Conservation (phyloP, 257 asterid species). For the Echites panduratus region DNA sequence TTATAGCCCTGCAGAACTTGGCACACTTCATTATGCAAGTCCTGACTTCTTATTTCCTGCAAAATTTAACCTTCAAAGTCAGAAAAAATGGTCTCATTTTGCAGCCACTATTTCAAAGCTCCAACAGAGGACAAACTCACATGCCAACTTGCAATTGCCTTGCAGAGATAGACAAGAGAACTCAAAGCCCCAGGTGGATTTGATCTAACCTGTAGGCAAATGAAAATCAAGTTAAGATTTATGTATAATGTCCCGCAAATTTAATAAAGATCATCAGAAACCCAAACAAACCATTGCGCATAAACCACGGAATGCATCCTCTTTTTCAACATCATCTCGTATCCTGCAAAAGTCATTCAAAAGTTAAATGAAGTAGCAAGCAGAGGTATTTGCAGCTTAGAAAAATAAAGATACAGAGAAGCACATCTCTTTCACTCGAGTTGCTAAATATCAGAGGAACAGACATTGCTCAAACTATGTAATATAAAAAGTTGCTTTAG, state of each 20-base stretch:
- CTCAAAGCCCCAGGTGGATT: conserved; percentile 87
- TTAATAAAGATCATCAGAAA: not conserved
- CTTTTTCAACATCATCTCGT: conserved; percentile 95
- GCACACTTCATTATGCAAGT: conserved; percentile 75
- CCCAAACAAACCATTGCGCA: conserved; percentile 71
- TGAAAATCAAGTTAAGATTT: conserved; percentile 11
- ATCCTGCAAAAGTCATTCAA: conserved; percentile 48
- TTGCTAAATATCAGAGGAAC: not conserved
- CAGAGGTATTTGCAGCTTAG: not conserved
- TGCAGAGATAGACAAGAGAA: conserved; percentile 71
- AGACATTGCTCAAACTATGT: not conserved
- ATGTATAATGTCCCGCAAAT: not conserved
- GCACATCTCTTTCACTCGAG: not conserved
- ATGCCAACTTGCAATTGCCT: conserved; percentile 98
- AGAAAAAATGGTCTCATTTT: conserved; percentile 3
- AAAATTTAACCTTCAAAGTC: conserved; percentile 14
- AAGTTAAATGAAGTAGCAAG: not conserved
- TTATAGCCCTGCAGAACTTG: conserved; percentile 90
- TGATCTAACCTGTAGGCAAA: conserved; percentile 64
- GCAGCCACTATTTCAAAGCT: not conserved
- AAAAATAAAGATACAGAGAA: not conserved
- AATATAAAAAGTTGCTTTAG: not conserved
- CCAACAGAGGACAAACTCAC: conserved; percentile 32
- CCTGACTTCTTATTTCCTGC: conserved; percentile 91
- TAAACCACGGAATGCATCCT: conserved; percentile 93